Conservation (phyloP, 1,139 yeast genomes). For the Magnusiomyces paraingens region DNA sequence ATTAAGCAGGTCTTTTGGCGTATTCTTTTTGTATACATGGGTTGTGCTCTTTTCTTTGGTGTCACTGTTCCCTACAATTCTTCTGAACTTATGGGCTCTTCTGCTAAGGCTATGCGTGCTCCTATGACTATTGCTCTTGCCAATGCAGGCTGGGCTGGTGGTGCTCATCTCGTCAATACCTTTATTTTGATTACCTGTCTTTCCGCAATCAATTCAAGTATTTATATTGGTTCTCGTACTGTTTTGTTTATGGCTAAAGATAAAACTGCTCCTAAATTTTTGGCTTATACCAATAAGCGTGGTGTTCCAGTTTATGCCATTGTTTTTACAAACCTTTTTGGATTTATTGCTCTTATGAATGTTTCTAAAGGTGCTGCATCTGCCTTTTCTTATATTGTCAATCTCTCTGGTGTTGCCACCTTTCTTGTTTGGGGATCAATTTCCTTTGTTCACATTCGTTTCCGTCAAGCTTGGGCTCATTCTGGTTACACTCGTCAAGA, state of each 20-base stretch:
- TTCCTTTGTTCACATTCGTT: constrained; percentile 46
- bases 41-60: constrained; percentile 76
- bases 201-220: constrained; percentile 71
- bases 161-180: constrained; percentile 69
- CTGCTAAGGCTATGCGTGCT: constrained; percentile 48
- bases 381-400: constrained; percentile 80
- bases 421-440: constrained; percentile 48
- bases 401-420: constrained; percentile 59
- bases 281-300: constrained; percentile 48
- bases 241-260: constrained; percentile 52
- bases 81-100: constrained; percentile 35
- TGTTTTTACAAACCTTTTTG: constrained; percentile 38
- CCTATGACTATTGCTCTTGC: constrained; percentile 74
- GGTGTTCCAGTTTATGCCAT: constrained; percentile 59
- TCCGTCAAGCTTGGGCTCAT: constrained; percentile 44
- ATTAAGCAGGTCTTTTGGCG: constrained; percentile 76
- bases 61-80: constrained; percentile 75
- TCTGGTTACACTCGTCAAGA: constrained; percentile 45
- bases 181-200: constrained; percentile 63
- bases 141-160: constrained; percentile 59
- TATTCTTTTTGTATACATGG: constrained; percentile 72
- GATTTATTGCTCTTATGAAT: constrained; percentile 57
- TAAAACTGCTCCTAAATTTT: constrained; percentile 55
- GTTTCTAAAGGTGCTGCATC: constrained; percentile 54
- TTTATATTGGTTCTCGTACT: constrained; percentile 56